Evolutionary conservation across 108 stramenopile species (phyloP).

Genomic region (Nitzschia putrida): DNA sequence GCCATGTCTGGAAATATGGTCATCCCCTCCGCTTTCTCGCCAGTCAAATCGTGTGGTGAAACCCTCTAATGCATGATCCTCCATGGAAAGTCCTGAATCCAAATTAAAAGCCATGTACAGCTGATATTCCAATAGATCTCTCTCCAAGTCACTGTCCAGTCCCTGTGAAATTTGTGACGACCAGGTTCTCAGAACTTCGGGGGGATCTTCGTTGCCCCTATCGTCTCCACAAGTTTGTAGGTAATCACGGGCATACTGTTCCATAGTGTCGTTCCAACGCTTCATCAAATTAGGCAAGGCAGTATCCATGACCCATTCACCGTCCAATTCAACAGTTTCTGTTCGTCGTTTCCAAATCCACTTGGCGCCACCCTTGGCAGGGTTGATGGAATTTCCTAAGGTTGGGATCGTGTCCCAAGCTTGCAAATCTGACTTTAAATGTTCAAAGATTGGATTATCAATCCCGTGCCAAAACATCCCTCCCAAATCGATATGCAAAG

Average conservation of each 20-base stretch:
- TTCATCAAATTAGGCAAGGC: constrained; percentile 1
- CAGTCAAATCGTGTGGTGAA: constrained; percentile 9
- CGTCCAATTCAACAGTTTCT: background rate
- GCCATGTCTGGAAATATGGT: constrained; percentile 1
- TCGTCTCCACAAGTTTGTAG: background rate
- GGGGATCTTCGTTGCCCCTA: too few relatives aligned
- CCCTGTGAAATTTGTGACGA: background rate
- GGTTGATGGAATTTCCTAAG: constrained; percentile 6
- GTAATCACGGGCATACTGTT: background rate
- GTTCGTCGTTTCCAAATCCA: background rate
- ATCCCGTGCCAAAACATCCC: constrained; percentile 29
- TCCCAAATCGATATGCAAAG: constrained; percentile 7
- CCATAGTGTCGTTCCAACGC: constrained; percentile 11
- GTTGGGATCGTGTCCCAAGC: constrained; percentile 2
- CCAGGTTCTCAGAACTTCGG: background rate
- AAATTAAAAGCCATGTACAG: constrained; percentile 15
- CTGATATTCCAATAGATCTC: constrained; percentile 10
- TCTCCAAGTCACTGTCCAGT: background rate
- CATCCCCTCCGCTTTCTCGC: background rate
- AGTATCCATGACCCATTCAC: constrained; percentile 1
- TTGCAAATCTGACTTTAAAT: background rate
- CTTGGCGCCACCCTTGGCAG: constrained; percentile 8
- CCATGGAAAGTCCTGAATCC: constrained; percentile 13
- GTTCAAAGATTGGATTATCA: constrained; percentile 4
- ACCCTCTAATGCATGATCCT: constrained; percentile 5